Conservation (phyloP, 371 early-diverging fungal genomes). For the Rhizomucor miehei region DNA sequence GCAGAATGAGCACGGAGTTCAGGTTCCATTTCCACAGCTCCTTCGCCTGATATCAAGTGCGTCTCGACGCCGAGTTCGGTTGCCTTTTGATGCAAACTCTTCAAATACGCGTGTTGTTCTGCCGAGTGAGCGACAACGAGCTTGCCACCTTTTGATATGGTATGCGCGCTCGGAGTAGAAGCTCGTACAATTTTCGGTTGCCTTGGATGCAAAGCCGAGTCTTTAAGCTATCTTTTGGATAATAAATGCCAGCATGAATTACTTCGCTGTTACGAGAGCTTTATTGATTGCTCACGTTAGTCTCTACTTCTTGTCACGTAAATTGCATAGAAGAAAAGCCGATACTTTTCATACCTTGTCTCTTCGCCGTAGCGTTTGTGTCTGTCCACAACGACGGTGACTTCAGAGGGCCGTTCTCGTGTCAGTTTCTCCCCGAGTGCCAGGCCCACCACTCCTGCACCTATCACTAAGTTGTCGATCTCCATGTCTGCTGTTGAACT, state of each 20-base stretch:
- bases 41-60: slow-evolving; percentile 46
- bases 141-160: slow-evolving; percentile 65
- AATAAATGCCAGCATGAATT: slow-evolving; percentile 91
- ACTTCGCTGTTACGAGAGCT: slow-evolving; percentile 92
- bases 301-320: neutral
- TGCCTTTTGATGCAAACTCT: slow-evolving; percentile 59
- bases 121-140: slow-evolving; percentile 76
- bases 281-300: neutral
- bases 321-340: neutral
- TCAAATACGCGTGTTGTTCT: slow-evolving; percentile 55
- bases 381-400: slow-evolving; percentile 66
- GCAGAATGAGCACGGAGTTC: slow-evolving; percentile 51
- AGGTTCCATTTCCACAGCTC: slow-evolving; percentile 57
- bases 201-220: slow-evolving; percentile 81
- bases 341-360: slow-evolving; percentile 50
- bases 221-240: slow-evolving; percentile 75
- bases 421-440: slow-evolving; percentile 69
- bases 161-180: slow-evolving; percentile 49
- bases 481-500: slow-evolving; percentile 31
- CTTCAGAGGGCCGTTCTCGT: slow-evolving; percentile 30
- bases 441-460: slow-evolving; percentile 80
- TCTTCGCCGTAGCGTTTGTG: slow-evolving; percentile 65
- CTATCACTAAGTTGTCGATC: slow-evolving; percentile 76
- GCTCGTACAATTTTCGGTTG: slow-evolving; percentile 64
- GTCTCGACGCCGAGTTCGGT: slow-evolving; percentile 57